Evolutionary conservation across 495 filamentous ascomycete species (phyloP), one percentile per base, ranked within the genome.

Genomic region (Evansstolkia leycettana): DNA sequence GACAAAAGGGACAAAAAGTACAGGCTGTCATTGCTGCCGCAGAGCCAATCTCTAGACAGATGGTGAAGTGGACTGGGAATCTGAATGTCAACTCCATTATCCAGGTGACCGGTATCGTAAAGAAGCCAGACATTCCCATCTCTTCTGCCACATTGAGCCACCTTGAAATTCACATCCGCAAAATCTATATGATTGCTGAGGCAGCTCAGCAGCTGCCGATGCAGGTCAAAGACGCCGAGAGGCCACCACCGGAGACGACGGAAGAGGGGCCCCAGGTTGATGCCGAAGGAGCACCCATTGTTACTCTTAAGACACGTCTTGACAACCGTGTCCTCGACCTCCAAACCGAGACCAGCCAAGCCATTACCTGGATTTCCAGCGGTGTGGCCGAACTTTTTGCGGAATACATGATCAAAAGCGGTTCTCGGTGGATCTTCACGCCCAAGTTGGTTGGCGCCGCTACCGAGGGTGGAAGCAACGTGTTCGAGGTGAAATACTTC

Each of bases 401-500:
- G 33, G 70, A 76, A 32, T 92, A 89, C 52, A 78, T 95, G 42
- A 60, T 78, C 40, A 63, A 70, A 37, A 75, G 75, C 31, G 74
- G 78, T 12, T 94, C 93, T 52, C 80, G 80, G 41, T 82, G 88
- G 62, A 88, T 93, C 52, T 84, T 90, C 48, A 82, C 86, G 1
- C 84, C 88, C 20, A 89, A 85, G 58, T 62, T 98, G 30, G 89
- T 89, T 38, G 84, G 78, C 31, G 84, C 85, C 18, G 85, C 90
- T 9, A 90, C 85, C 0, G 90, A 98, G 51, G 90, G 90, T 49
- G 90, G 90, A 43, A 82, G 82, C 38, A 88, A 85, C 48, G 87
- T 95, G 13, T 98, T 98, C 64, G 75, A 84, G 42, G 69, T 95
- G 33, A 76, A 84, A 28, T 98, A 98, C 60, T 95, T 95, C 57